Conservation (phyloP, 257 asterid species). For the Osmanthus fragrans region DNA sequence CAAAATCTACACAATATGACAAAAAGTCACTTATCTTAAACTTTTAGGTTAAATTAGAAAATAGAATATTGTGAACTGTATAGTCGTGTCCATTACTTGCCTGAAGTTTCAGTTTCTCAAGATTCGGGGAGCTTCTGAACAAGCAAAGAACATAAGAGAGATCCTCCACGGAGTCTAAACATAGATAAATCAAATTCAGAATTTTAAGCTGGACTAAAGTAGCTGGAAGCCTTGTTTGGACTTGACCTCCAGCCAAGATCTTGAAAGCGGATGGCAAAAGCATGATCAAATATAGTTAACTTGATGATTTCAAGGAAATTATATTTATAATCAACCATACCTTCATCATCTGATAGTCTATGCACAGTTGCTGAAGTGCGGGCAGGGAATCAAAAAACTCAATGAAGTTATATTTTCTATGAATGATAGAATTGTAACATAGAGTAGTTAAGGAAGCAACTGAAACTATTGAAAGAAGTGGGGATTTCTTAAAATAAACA, state of each 20-base stretch:
- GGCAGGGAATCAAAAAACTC: constrained; percentile 13
- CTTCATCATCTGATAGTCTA: background rate
- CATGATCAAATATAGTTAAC: background rate
- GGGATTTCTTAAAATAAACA: constrained; percentile 7
- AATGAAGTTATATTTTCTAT: background rate
- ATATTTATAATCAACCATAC: constrained; percentile 7
- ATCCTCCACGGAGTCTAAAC: background rate
- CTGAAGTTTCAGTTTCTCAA: background rate
- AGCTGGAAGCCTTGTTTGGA: background rate
- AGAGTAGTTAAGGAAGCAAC: background rate
- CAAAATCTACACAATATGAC: background rate
- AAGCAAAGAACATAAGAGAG: background rate
- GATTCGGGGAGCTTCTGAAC: background rate
- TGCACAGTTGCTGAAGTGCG: background rate
- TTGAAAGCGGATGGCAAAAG: background rate
- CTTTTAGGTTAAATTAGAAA: background rate
- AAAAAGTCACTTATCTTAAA: background rate
- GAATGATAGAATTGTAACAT: too few species aligned
- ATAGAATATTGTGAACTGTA: background rate
- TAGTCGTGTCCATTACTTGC: background rate
- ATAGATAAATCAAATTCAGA: background rate
- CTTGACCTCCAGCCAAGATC: background rate
- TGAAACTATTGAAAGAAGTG: constrained; percentile 6
- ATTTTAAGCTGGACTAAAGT: background rate
- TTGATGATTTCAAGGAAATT: background rate